Evolutionary conservation across 768 basidiomycete genomes (phyloP).

Genomic region (Calocera cornea): DNA sequence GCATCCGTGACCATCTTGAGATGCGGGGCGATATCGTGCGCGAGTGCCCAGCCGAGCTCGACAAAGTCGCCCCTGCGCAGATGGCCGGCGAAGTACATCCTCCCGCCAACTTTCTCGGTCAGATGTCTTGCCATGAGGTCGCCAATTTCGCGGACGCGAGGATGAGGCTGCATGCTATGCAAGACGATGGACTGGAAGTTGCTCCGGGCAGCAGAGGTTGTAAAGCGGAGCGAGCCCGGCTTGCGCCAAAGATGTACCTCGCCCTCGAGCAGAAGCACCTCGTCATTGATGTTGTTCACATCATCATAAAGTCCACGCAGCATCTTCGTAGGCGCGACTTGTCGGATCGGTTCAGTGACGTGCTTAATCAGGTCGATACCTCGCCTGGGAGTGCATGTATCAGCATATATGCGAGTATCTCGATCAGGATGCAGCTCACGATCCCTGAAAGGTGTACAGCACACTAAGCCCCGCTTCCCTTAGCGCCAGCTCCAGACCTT

Average conservation of each 20-base stretch:
- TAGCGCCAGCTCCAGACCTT: constrained; percentile 25
- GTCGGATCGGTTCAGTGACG: constrained; percentile 28
- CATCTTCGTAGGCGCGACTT: constrained; percentile 26
- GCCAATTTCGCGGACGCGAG: constrained; percentile 22
- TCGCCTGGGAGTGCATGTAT: constrained; percentile 19
- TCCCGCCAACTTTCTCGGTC: constrained; percentile 13
- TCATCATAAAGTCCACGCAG: constrained; percentile 33
- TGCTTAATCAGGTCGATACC: constrained; percentile 34
- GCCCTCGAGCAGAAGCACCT: constrained; percentile 31
- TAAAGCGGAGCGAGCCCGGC: constrained; percentile 27
- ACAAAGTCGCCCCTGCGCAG: constrained; percentile 15
- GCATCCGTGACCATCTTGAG: background rate
- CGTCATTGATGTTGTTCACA: constrained; percentile 23
- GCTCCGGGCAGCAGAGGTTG: constrained; percentile 23
- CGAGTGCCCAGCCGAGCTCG: constrained; percentile 7
- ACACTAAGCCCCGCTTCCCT: constrained; percentile 30
- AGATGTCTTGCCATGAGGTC: constrained; percentile 25
- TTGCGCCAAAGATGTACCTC: constrained; percentile 30
- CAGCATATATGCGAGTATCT: constrained; percentile 1
- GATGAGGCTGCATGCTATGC: constrained; percentile 21
- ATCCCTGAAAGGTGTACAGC: constrained; percentile 30
- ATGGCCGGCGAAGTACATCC: constrained; percentile 16
- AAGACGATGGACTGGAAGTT: constrained; percentile 25
- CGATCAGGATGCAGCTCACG: constrained; percentile 23
- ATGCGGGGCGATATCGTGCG: background rate